Base-by-base conservation (phyloP, 371 early-diverging fungal genomes). In the Rhizopus delemar region DNA sequence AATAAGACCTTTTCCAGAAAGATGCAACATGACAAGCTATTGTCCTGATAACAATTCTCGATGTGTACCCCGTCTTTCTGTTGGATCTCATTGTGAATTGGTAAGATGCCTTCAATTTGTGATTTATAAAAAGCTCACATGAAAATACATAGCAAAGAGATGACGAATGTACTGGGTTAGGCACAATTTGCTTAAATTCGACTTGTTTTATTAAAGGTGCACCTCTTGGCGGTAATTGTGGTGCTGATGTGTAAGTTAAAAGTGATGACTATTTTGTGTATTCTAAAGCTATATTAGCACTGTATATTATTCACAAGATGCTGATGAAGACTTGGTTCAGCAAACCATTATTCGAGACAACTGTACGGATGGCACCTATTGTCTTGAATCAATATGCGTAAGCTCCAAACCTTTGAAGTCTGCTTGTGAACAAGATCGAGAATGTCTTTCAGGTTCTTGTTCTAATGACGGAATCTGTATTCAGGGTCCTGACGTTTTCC, bases 301-400 rank as follows among this genome's bases (percentile, higher is more conserved):
- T 5, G 59, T 57, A 4, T 80, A 75, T 49, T 55, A 57, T 12
- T 64, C 74, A 0, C 66, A 75, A 31, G 70, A 75, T 59, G 66
- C 66, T 3, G 62, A 53, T 1, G 71, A 69, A 9, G 53, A 66
- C 22, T 46, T 43, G 1, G 33, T 72, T 8, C 54, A 62, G 38
- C 80, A 80, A 53, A 73, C 63, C 0, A 77, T 77, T 38, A 61
- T 77, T 33, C 68, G 80, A 41, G 80, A 80, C 33, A 80, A 80
- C 51, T 80, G 80, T 13, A 80, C 80, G 0, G 45, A 52, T n/a
- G 74, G 72, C 1, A 66, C 74, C 2, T 80, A 67, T 38, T 80
- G 80, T 52, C 51, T 56, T 16, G 16, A 46, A 6, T 13, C 49
- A 3, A 34, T 46, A 12, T 80, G 80, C 41, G 67, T 75, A 29